Conservation (phyloP, 2,329 filamentous ascomycete genomes). For the Ceratocystiopsis brevicomis region DNA sequence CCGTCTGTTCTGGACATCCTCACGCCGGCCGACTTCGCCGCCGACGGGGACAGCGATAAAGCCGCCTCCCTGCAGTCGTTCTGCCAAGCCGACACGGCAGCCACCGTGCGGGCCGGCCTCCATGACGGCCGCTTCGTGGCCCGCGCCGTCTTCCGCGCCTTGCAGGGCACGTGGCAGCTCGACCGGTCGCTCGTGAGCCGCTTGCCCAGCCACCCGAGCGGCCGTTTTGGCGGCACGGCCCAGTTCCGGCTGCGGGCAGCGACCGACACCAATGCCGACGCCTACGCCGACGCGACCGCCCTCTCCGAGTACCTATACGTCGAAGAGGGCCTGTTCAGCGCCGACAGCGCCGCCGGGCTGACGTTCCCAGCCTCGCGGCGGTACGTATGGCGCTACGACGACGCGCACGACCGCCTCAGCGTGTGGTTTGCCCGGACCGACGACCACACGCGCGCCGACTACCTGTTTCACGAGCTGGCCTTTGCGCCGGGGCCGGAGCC, state of each 20-base stretch:
- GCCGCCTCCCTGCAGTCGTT: neutral
- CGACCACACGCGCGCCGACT: constrained; percentile 43
- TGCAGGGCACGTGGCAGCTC: constrained; percentile 52
- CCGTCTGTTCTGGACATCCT: constrained; percentile 26
- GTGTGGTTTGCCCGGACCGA: constrained; percentile 57
- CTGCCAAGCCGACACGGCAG: too few species aligned
- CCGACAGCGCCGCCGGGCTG: constrained; percentile 22
- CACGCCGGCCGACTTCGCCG: constrained; percentile 34
- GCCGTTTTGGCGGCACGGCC: constrained; percentile 44
- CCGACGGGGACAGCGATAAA: neutral
- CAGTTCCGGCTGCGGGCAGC: constrained; percentile 43
- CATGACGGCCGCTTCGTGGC: constrained; percentile 35
- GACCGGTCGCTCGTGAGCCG: constrained; percentile 35
- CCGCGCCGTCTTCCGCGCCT: constrained; percentile 47
- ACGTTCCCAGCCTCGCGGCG: constrained; percentile 42
- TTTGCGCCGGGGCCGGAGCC: constrained; percentile 21
- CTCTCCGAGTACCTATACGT: constrained; percentile 46
- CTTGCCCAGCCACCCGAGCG: constrained; percentile 40
- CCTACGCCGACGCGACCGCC: constrained; percentile 13
- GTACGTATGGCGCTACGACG: constrained; percentile 56
- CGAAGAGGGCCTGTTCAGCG: constrained; percentile 46
- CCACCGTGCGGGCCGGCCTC: constrained; percentile 17
- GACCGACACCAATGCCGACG: constrained; percentile 28
- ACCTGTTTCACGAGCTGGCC: constrained; percentile 57
- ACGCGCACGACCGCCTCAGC: constrained; percentile 38